Base-by-base conservation (phyloP, 2,329 filamentous ascomycete genomes). In the Cercospora sp. region DNA sequence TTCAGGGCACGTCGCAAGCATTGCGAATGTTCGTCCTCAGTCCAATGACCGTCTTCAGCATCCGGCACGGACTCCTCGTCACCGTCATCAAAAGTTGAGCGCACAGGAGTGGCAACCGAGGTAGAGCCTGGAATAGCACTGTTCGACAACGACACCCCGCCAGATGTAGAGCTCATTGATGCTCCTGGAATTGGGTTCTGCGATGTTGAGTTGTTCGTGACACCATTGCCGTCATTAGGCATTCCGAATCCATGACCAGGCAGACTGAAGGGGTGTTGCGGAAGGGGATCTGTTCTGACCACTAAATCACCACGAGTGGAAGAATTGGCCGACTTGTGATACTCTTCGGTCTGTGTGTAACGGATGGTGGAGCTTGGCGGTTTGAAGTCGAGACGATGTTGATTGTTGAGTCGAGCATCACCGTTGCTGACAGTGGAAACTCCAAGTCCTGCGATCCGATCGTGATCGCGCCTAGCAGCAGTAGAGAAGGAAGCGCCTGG, bases 1-100 rank as follows among this genome's bases (percentile, higher is more conserved):
- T 71, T 72, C 30, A 73, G 66, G 3, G 68, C 71, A 61, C 67
- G 67, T n/a, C 71, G 69, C 28, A 73, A 65, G 32, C 68, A 63
- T 8, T 61, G 68, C 9, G 60, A 21, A 24, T 70, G 59, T 2
- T 45, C 32, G 12, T 49, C 51, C 69, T 73, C 71, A 8, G 61
- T 58, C 71, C 71, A 73, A 16, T 66, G 61, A 12, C 57, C 55
- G 24, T 60, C 30, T 40, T 26, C 43, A 8, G 10, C 28, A 18
- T 65, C 18, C 13, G 34, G 26, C 16, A 18, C 24, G 21, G 26
- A 9, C 34, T 43, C 51, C 7, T 28, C 24, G 9, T 65, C 24
- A 10, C 58, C n/a, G 21, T 34, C 24, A 10, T 34, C 16, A 16
- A 28, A 30, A 9, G 34, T 58, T 34, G 62, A 62, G n/a, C 28